Base-by-base conservation (phyloP, 2,329 filamentous ascomycete species). In the Colletotrichum godetiae region DNA sequence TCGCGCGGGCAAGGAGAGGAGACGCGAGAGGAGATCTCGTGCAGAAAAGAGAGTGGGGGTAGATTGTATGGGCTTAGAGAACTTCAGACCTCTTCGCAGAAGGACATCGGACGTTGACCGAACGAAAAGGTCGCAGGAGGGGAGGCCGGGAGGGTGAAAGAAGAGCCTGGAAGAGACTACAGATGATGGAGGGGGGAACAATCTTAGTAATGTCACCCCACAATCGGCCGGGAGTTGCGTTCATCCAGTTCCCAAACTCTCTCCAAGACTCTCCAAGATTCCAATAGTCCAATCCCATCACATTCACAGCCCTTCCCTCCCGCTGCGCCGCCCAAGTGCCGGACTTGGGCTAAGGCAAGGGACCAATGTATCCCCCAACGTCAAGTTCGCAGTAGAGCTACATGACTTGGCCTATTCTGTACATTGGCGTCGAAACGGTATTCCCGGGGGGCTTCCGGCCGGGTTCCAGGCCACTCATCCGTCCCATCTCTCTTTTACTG, bases 51-150 rank as follows among this genome's bases (percentile, higher is more conserved):
- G 37, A 33, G 67, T 29, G 49, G 52, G 70, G 33, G 59, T 33
- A 24, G 19, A 49, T n/a, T 24, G 61, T 46, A 53, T 15, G 46
- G 42, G 22, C 24, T 62, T 19, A 61, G 67, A 46, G n/a, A 24
- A n/a, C 42, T 49, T 49, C 42, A 49, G 42, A n/a, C 19, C 42
- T 49, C 42, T 49, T 49, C 42, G 42, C 42, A 49, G 42, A 7
- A 66, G 55, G 4, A 61, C 49, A 60, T 70, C 70, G 70, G 70
- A 73, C 70, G 70, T 73, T 73, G 70, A 65, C 70, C 70, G 70
- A 73, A 29, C 66, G 3, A 33, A 10, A 49, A 46, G 52, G 33
- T 31, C 24, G 37, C 37, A 42, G 49, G 7, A 24, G 19, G 42
- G 37, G 37, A 42, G 37, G 37, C 37, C 37, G 37, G 29, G 10